A percentile compares a stretch with the other conserved stretches of the same genome.
These are phyloP conservation scores for Suhomyces terraborum DNA, from an alignment of 1,139 yeast species.

Conservation along the genomic window DNA sequence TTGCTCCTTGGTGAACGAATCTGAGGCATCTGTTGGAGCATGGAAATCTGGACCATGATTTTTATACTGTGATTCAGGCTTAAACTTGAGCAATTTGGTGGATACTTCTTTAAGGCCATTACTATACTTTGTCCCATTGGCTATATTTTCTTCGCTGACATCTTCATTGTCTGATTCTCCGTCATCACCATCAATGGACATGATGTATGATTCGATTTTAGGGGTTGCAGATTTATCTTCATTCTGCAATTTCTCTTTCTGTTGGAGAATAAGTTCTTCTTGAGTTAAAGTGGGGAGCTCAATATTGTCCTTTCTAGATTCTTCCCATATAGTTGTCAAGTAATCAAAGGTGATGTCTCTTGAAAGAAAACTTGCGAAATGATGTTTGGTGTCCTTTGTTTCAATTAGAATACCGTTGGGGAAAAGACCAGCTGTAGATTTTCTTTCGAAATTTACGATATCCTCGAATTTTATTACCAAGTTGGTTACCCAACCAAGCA, in stretches of 20 bases:
- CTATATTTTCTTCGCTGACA: conserved; percentile 8
- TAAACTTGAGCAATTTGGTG: conserved; percentile 29
- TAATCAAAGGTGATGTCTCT: conserved; percentile 78
- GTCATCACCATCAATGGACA: conserved; percentile 31
- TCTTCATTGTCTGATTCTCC: conserved; percentile 17
- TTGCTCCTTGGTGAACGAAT: conserved; percentile 21
- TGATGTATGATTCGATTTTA: conserved; percentile 22
- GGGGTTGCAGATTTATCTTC: conserved; percentile 12
- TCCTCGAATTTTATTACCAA: conserved; percentile 73
- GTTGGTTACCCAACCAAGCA: conserved; percentile 91
- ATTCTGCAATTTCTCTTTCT: conserved; percentile 2
- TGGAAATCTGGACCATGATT: conserved; percentile 48
- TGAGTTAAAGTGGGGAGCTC: conserved; percentile 13
- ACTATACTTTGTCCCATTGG: background rate
- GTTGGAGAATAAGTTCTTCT: conserved; percentile 17
- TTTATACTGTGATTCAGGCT: conserved; percentile 31
- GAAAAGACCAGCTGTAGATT: conserved; percentile 82
- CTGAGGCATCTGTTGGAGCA: conserved; percentile 32
- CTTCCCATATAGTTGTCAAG: conserved; percentile 61
- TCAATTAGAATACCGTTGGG: conserved; percentile 88
- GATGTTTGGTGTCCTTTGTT: conserved; percentile 66
- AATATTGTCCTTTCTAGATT: conserved; percentile 15
- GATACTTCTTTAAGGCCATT: conserved; percentile 6
- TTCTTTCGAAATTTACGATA: conserved; percentile 72
- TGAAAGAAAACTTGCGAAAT: conserved; percentile 84